Evolutionary conservation across 805 yeast genomes (phyloP).

Genomic region (Wickerhamiella australiensis): DNA sequence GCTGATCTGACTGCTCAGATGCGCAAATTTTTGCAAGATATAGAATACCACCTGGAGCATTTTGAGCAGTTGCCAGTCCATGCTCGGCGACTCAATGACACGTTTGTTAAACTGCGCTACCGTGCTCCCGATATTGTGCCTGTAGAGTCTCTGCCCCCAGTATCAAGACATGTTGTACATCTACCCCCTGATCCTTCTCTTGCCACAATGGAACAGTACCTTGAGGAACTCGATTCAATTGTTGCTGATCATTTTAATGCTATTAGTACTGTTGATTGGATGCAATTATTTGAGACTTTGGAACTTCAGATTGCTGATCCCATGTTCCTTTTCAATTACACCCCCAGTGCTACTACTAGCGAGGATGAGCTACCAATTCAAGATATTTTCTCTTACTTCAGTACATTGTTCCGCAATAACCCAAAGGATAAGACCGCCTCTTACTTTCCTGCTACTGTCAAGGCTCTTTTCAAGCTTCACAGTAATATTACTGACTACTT

Average conservation of each 20-base stretch:
- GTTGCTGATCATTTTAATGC: constrained; percentile 45
- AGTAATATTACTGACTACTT: constrained; percentile 53
- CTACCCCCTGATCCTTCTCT: constrained; percentile 6
- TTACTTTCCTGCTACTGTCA: constrained; percentile 57
- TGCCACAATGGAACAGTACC: constrained; percentile 41
- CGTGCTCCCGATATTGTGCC: constrained; percentile 12
- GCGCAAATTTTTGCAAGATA: constrained; percentile 7
- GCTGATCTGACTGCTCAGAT: constrained; percentile 41
- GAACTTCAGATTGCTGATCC: constrained; percentile 56
- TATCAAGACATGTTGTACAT: constrained; percentile 12
- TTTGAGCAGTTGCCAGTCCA: constrained; percentile 12
- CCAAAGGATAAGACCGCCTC: constrained; percentile 34
- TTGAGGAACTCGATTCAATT: constrained; percentile 51
- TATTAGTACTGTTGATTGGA: constrained; percentile 63
- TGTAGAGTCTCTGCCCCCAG: constrained; percentile 8
- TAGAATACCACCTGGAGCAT: constrained; percentile 4
- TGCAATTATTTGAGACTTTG: constrained; percentile 55
- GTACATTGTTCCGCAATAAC: constrained; percentile 39
- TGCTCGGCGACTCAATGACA: constrained; percentile 13
- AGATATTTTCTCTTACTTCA: constrained; percentile 61
- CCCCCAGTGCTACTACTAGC: constrained; percentile 30
- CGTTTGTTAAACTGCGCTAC: constrained; percentile 16
- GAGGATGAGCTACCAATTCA: constrained; percentile 51
- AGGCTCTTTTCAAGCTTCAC: constrained; percentile 54
- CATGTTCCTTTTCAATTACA: constrained; percentile 45